A percentile compares a stretch with the other conserved stretches of the same genome.
Evolutionary conservation across 2,329 filamentous ascomycete genomes (phyloP).

Genomic region (Harringtonia lauricola): DNA sequence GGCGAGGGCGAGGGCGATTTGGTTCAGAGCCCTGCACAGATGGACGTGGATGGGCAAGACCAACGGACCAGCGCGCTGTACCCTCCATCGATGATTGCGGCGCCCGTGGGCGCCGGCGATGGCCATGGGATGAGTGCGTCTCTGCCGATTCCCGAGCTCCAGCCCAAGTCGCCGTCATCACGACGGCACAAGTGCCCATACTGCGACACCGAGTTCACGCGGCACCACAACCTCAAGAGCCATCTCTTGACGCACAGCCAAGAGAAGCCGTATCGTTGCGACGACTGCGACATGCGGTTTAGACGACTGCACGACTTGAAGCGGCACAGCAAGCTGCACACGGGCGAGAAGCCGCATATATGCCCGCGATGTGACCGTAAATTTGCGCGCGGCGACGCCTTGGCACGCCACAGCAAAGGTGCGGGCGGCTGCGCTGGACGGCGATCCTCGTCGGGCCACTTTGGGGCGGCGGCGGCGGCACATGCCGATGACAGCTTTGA

Average conservation of each 20-base stretch:
- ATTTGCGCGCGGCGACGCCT: constrained; percentile 88
- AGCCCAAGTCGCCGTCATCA: constrained; percentile 61
- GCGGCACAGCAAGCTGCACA: constrained; percentile 91
- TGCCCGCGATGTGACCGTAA: constrained; percentile 91
- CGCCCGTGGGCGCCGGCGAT: not conserved
- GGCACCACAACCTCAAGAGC: constrained; percentile 95
- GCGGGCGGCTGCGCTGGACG: constrained; percentile 90
- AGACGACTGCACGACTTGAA: constrained; percentile 90
- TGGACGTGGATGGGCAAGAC: constrained; percentile 1
- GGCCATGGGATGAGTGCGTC: not conserved
- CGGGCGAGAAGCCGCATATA: constrained; percentile 87
- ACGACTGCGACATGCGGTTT: constrained; percentile 88
- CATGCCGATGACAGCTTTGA: constrained; percentile 19
- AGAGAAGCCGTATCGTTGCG: constrained; percentile 93
- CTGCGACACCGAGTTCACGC: constrained; percentile 91
- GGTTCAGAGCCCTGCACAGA: not conserved
- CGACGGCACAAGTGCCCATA: constrained; percentile 97
- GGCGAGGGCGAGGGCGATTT: not conserved
- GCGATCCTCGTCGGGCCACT: constrained; percentile 58
- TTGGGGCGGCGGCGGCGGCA: not conserved
- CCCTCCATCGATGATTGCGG: not conserved
- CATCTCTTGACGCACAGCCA: constrained; percentile 96
- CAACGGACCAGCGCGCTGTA: not conserved
- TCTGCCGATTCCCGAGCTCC: constrained; percentile 22
- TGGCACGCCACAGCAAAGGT: constrained; percentile 91